These are phyloP conservation scores for Cyphellophora europaea DNA, from an alignment of 2,329 filamentous ascomycete species.

Conservation along the genomic window DNA sequence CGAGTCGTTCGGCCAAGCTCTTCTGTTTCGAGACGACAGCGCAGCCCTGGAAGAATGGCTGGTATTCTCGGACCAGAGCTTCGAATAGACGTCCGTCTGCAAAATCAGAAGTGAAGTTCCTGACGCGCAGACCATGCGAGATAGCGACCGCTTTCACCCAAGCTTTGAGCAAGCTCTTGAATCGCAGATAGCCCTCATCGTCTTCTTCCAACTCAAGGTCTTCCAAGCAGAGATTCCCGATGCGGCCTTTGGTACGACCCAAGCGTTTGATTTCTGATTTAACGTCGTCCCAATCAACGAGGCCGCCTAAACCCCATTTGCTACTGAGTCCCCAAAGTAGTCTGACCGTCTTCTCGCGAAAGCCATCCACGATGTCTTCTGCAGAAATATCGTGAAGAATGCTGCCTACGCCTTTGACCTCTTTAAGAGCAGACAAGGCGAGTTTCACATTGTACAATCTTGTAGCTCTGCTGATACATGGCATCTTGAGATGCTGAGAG, in stretches of 20 bases:
- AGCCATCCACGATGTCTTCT: slow-evolving; percentile 54
- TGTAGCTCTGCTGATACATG: slow-evolving; percentile 44
- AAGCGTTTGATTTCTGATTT: slow-evolving; percentile 42
- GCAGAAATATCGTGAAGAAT: slow-evolving; percentile 38
- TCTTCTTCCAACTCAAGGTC: slow-evolving; percentile 16
- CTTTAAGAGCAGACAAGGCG: slow-evolving; percentile 43
- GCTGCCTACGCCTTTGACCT: slow-evolving; percentile 29
- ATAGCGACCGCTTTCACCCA: slow-evolving; percentile 46
- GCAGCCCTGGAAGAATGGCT: slow-evolving; percentile 22
- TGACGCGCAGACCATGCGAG: slow-evolving; percentile 35
- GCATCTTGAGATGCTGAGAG: slow-evolving; percentile 50
- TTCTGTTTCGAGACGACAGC: background rate
- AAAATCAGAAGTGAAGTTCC: slow-evolving; percentile 51
- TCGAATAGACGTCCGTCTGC: slow-evolving; percentile 44
- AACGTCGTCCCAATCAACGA: slow-evolving; percentile 49
- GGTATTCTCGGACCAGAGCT: slow-evolving; percentile 49
- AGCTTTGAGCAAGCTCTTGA: slow-evolving; percentile 38
- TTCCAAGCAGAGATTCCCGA: slow-evolving; percentile 2
- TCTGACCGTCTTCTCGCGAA: slow-evolving; percentile 54
- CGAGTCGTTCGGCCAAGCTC: slow-evolving; percentile 9
- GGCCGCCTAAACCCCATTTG: slow-evolving; percentile 42
- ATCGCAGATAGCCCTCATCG: slow-evolving; percentile 17
- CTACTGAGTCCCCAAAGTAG: slow-evolving; percentile 52
- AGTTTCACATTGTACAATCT: slow-evolving; percentile 53
- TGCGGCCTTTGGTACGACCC: slow-evolving; percentile 19